Evolutionary conservation across 2,329 filamentous ascomycete species (phyloP).

Genomic region (Phaeophleospora eucalypticola): DNA sequence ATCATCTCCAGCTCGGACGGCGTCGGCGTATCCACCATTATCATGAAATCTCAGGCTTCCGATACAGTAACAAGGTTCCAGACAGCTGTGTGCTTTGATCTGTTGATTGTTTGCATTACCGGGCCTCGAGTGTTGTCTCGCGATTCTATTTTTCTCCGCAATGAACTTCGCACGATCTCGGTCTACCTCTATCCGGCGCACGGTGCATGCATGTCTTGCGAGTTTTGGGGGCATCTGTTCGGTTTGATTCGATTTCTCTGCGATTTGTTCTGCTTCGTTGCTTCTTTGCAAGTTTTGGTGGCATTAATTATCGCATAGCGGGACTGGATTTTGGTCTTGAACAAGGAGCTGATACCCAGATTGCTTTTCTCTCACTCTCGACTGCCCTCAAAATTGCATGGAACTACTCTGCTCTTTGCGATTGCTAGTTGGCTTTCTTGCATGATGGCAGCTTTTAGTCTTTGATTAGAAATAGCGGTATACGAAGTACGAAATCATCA

Average conservation of each 20-base stretch:
- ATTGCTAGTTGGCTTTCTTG: neutral
- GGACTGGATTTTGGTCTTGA: neutral
- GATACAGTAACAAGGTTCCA: neutral
- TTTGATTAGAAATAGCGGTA: constrained; percentile 1
- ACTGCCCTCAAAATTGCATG: neutral
- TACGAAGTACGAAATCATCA: neutral
- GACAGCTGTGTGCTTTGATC: constrained; percentile 6
- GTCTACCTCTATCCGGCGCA: neutral
- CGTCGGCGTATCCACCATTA: neutral
- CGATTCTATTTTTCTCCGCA: neutral
- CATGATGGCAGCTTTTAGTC: neutral
- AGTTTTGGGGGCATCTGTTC: no score
- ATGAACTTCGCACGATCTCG: neutral
- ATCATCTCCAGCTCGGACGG: neutral
- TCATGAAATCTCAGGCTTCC: neutral
- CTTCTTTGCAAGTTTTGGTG: constrained; percentile 1
- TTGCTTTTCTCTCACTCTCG: neutral
- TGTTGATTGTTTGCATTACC: neutral
- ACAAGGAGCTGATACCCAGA: constrained; percentile 11
- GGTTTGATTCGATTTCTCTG: neutral
- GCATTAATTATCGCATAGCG: constrained; percentile 12
- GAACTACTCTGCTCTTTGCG: constrained; percentile 1
- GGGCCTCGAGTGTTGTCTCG: neutral
- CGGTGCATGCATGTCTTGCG: no score
- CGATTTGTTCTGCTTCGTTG: neutral